Evolutionary conservation across 805 yeast genomes (phyloP).

Genomic region (Candida nitratophila): DNA sequence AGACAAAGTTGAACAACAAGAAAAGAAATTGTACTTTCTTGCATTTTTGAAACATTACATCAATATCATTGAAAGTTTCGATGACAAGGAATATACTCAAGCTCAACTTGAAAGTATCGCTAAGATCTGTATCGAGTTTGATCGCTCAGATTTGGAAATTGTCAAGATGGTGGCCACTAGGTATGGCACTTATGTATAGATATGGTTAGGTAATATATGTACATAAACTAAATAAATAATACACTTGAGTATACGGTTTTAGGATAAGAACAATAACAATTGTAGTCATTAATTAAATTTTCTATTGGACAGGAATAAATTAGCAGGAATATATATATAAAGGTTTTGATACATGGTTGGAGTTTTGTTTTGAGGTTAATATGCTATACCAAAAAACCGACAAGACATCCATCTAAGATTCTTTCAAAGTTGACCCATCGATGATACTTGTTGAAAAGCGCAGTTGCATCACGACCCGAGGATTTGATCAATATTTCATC

Average conservation of each 20-base stretch:
- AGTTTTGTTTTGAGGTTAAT: too few relatives aligned
- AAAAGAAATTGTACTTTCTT: conserved; percentile 19
- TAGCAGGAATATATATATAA: too few relatives aligned
- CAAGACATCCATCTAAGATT: conserved; percentile 67
- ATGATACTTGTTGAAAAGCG: conserved; percentile 63
- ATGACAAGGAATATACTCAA: not conserved
- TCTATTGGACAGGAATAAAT: too few relatives aligned
- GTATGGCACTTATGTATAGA: too few relatives aligned
- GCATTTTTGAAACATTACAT: conserved; percentile 24
- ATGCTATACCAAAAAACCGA: conserved; percentile 41
- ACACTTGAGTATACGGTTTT: too few relatives aligned
- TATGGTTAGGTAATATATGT: too few relatives aligned
- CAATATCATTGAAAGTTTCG: conserved; percentile 9
- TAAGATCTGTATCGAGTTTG: conserved; percentile 19
- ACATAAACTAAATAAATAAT: too few relatives aligned
- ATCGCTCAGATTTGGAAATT: conserved; percentile 14
- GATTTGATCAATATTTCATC: conserved; percentile 64
- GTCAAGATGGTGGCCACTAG: conserved; percentile 4
- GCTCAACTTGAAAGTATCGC: conserved; percentile 10
- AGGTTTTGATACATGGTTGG: too few relatives aligned
- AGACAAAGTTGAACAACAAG: conserved; percentile 8
- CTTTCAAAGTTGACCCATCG: conserved; percentile 76
- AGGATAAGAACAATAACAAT: too few relatives aligned
- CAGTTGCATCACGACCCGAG: conserved; percentile 82
- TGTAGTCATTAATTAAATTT: not conserved